A percentile compares a stretch with the other conserved stretches of the same genome.
Conservation (phyloP, 228 moss, liverwort and hornwort genomes). For the Sphagnum magellanicum region DNA sequence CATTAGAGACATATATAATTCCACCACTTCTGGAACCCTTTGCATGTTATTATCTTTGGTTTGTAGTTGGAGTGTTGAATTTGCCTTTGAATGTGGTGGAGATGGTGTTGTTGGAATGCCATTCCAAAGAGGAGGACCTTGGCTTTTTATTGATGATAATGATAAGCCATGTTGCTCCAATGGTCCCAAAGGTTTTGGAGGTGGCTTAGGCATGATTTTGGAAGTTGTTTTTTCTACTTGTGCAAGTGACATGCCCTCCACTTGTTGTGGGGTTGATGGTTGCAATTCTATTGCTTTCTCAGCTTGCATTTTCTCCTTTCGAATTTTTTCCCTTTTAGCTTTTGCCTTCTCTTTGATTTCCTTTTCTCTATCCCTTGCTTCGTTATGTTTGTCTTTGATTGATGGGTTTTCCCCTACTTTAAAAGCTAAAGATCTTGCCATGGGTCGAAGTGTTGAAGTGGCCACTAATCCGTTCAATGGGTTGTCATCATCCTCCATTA, state of each 20-base stretch:
- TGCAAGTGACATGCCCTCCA: slow-evolving; percentile 17
- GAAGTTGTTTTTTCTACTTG: slow-evolving; percentile 60
- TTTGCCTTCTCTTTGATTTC: slow-evolving; percentile 37
- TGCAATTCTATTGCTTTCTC: slow-evolving; percentile 25
- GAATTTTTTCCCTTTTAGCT: slow-evolving; percentile 30
- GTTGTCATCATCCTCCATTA: slow-evolving; percentile 13
- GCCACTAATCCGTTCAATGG: slow-evolving; percentile 38
- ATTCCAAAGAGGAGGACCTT: slow-evolving; percentile 5
- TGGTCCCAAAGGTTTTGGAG: slow-evolving; percentile 29
- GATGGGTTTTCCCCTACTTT: slow-evolving; percentile 40
- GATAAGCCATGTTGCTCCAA: neutral
- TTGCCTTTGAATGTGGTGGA: neutral
- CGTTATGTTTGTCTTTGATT: slow-evolving; percentile 49
- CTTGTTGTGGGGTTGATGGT: neutral
- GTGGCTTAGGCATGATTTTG: slow-evolving; percentile 38
- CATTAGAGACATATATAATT: slow-evolving; percentile 48
- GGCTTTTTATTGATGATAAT: neutral
- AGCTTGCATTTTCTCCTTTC: slow-evolving; percentile 13
- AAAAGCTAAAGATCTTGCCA: slow-evolving; percentile 33
- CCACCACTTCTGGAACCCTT: slow-evolving; percentile 51
- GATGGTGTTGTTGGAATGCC: slow-evolving; percentile 4
- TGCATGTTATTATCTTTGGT: slow-evolving; percentile 22
- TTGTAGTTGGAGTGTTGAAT: neutral
- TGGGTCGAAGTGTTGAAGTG: slow-evolving; percentile 30
- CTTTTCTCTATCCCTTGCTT: slow-evolving; percentile 31